Conservation (phyloP, 805 yeast genomes). For the Metschnikowia bowlesiae region DNA sequence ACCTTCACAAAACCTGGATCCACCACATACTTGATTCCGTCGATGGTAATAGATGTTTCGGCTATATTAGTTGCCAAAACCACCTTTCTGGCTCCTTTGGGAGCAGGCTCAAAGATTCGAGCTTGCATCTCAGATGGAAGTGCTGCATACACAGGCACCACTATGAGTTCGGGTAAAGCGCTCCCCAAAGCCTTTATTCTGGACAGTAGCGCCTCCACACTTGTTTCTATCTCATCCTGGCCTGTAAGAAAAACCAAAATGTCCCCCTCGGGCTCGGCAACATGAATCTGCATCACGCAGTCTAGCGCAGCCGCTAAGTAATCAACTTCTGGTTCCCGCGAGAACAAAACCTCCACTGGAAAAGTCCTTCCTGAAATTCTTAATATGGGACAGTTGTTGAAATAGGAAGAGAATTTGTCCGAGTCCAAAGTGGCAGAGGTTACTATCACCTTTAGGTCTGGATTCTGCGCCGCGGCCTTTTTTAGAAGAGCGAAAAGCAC, state of each 20-base stretch:
- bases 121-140: conserved; percentile 89
- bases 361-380: conserved; percentile 86
- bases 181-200: conserved; percentile 62
- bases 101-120: conserved; percentile 84
- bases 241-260: conserved; percentile 83
- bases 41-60: conserved; percentile 94
- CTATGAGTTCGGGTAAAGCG: conserved; percentile 59
- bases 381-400: conserved; percentile 75
- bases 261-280: conserved; percentile 74
- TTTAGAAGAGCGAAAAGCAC: conserved; percentile 81
- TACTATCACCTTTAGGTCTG: conserved; percentile 70
- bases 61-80: conserved; percentile 95
- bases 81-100: conserved; percentile 76
- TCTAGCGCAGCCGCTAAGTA: conserved; percentile 81
- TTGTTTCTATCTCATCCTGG: conserved; percentile 90
- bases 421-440: conserved; percentile 95
- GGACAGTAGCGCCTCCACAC: conserved; percentile 69
- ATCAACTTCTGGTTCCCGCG: conserved; percentile 81
- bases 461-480: conserved; percentile 63
- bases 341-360: conserved; percentile 81
- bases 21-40: conserved; percentile 84
- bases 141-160: conserved; percentile 87
- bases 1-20: conserved; percentile 95
- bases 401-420: conserved; percentile 74
- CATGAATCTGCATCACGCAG: conserved; percentile 80